Percentiles rank a stretch among this genome's conserved stretches.
These are phyloP conservation scores for Sclerotinia nivalis DNA, from an alignment of 2,329 filamentous ascomycete genomes.

Conservation along the genomic window DNA sequence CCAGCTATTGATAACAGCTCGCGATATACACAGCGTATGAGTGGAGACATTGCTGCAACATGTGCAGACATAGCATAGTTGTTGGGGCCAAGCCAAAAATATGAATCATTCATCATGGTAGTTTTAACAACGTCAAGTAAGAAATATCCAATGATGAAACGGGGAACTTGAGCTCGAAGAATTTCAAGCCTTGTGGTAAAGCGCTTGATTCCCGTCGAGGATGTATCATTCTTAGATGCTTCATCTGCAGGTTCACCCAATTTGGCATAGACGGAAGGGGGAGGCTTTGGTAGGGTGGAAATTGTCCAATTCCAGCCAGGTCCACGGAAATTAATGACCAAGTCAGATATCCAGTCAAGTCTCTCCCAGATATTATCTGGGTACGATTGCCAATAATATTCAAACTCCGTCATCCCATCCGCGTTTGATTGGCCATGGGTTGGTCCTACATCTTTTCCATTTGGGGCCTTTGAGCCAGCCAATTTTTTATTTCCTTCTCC, in stretches of 20 bases:
- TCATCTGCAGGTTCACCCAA: constrained; percentile 44
- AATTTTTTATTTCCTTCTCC: constrained; percentile 22
- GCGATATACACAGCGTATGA: constrained; percentile 56
- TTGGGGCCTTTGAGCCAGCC: background rate
- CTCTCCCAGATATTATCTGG: constrained; percentile 53
- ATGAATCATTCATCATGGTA: constrained; percentile 72
- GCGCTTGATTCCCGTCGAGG: constrained; percentile 50
- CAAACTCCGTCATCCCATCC: constrained; percentile 35
- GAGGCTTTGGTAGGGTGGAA: constrained; percentile 50
- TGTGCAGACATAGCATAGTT: constrained; percentile 48
- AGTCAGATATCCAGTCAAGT: constrained; percentile 57
- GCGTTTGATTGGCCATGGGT: background rate
- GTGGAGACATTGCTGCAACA: constrained; percentile 46
- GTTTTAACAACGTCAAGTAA: constrained; percentile 69
- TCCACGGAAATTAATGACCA: constrained; percentile 56
- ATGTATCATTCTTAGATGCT: constrained; percentile 38
- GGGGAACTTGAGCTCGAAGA: constrained; percentile 48
- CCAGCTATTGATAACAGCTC: constrained; percentile 55
- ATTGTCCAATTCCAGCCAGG: constrained; percentile 61
- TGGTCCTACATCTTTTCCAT: background rate
- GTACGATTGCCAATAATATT: constrained; percentile 63
- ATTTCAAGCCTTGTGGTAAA: constrained; percentile 48
- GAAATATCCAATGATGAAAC: constrained; percentile 60
- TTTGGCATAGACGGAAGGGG: constrained; percentile 46
- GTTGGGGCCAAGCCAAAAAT: constrained; percentile 63